Evolutionary conservation across 2,329 filamentous ascomycete species (phyloP).

Genomic region (Microdochium paspali): DNA sequence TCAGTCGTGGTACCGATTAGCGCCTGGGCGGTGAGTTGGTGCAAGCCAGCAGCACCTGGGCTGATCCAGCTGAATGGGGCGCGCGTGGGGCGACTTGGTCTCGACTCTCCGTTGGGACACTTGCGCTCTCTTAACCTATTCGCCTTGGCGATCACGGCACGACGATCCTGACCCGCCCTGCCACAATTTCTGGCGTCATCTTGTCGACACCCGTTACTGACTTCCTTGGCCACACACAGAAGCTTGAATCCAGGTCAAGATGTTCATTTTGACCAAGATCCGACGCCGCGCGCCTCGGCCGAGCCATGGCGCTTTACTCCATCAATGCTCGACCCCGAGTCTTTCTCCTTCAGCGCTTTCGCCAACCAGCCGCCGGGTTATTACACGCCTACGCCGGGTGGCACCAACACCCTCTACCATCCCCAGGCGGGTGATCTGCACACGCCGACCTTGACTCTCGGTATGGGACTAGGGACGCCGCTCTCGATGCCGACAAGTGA

Average conservation of each 20-base stretch:
- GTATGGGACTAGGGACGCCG: conserved; percentile 71
- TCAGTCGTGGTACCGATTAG: too few species aligned
- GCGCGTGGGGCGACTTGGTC: background rate
- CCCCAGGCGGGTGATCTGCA: conserved; percentile 79
- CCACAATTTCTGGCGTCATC: background rate
- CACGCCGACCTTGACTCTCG: conserved; percentile 66
- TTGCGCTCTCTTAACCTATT: background rate
- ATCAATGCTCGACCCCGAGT: conserved; percentile 77
- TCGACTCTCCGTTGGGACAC: too few species aligned
- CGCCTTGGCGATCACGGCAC: background rate
- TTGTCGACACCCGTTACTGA: background rate
- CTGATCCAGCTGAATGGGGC: background rate
- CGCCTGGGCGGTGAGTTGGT: conserved; percentile 13
- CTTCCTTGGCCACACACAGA: conserved; percentile 27
- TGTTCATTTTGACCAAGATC: conserved; percentile 64
- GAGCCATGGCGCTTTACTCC: conserved; percentile 86
- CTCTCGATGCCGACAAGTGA: conserved; percentile 68
- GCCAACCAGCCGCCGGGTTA: conserved; percentile 73
- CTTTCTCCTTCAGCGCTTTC: conserved; percentile 71
- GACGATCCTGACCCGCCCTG: background rate
- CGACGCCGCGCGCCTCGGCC: conserved; percentile 68
- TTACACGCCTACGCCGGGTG: conserved; percentile 80
- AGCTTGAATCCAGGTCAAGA: conserved; percentile 27
- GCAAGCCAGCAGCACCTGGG: conserved; percentile 9
- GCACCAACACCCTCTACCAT: conserved; percentile 72